These are phyloP conservation scores for Saccharomycopsis olivae DNA, from an alignment of 805 yeast species.

Conservation along the genomic window DNA sequence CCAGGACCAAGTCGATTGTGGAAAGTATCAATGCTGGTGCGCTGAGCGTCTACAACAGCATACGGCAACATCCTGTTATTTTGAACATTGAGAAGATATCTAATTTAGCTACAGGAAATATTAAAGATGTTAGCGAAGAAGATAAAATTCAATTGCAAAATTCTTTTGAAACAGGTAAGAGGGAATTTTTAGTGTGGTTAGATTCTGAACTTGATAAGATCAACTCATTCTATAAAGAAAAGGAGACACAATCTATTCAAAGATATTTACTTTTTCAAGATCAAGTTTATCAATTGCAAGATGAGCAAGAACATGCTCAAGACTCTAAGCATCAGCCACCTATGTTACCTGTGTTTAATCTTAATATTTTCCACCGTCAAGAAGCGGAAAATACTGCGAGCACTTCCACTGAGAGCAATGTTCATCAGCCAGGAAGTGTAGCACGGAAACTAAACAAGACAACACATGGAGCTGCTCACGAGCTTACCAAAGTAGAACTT, in stretches of 20 bases:
- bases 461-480: neutral
- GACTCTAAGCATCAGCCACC: neutral
- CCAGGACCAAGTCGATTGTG: too few species aligned
- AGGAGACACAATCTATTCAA: conserved; percentile 49
- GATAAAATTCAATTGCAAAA: conserved; percentile 11
- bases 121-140: too few species aligned
- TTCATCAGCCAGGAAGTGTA: too few species aligned
- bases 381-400: neutral
- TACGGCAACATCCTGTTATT: too few species aligned
- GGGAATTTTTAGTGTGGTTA: conserved; percentile 56
- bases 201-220: conserved; percentile 51
- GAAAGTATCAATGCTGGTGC: too few species aligned
- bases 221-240: conserved; percentile 46
- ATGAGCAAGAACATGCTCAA: conserved; percentile 19
- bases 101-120: too few species aligned
- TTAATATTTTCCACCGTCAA: too few species aligned
- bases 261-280: conserved; percentile 54
- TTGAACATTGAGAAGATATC: too few species aligned
- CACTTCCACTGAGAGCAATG: neutral
- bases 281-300: conserved; percentile 54
- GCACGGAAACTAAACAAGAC: too few species aligned
- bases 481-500: conserved; percentile 24
- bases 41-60: too few species aligned
- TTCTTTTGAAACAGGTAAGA: conserved; percentile 26
- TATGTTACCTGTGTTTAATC: too few species aligned